Evolutionary conservation across 2,329 filamentous ascomycete genomes (phyloP).

Genomic region (Epichloe scottii): DNA sequence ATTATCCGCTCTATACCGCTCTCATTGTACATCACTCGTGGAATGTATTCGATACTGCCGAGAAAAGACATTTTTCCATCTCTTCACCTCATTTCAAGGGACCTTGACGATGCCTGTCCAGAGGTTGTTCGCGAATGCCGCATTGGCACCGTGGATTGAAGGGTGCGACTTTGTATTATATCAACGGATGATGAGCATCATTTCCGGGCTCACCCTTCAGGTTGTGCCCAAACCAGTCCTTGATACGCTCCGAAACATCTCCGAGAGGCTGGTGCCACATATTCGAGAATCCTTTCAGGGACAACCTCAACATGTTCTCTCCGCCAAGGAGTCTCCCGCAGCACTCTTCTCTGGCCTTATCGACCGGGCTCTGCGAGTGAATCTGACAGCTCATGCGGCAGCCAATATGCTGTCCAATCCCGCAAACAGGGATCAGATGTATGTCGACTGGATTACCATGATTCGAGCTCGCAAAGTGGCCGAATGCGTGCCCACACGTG

Average conservation of each 20-base stretch:
- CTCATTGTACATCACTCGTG: slow-evolving; percentile 88
- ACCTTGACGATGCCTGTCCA: slow-evolving; percentile 95
- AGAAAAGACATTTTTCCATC: slow-evolving; percentile 89
- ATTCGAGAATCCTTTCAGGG: slow-evolving; percentile 76
- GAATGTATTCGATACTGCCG: slow-evolving; percentile 95
- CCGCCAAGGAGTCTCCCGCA: slow-evolving; percentile 79
- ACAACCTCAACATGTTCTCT: slow-evolving; percentile 72
- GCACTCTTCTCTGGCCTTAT: slow-evolving; percentile 78
- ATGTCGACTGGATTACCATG: slow-evolving; percentile 71
- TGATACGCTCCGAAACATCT: slow-evolving; percentile 77
- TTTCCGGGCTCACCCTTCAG: slow-evolving; percentile 78
- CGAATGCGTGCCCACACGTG: slow-evolving; percentile 48
- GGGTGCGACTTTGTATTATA: slow-evolving; percentile 94
- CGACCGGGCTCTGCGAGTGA: slow-evolving; percentile 79
- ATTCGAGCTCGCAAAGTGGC: slow-evolving; percentile 50
- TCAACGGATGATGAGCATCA: slow-evolving; percentile 89
- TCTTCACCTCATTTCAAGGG: slow-evolving; percentile 90
- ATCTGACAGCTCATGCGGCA: slow-evolving; percentile 84
- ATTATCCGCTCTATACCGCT: slow-evolving; percentile 76
- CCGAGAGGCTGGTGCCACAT: slow-evolving; percentile 65
- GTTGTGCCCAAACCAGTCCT: slow-evolving; percentile 81
- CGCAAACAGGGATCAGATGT: slow-evolving; percentile 90
- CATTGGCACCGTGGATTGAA: slow-evolving; percentile 82
- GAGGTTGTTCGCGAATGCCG: slow-evolving; percentile 73
- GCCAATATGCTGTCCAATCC: slow-evolving; percentile 85